Evolutionary conservation across 176 grass and related monocot genomes (phyloP).

Genomic region (Rhipidocladum racemiflorum): DNA sequence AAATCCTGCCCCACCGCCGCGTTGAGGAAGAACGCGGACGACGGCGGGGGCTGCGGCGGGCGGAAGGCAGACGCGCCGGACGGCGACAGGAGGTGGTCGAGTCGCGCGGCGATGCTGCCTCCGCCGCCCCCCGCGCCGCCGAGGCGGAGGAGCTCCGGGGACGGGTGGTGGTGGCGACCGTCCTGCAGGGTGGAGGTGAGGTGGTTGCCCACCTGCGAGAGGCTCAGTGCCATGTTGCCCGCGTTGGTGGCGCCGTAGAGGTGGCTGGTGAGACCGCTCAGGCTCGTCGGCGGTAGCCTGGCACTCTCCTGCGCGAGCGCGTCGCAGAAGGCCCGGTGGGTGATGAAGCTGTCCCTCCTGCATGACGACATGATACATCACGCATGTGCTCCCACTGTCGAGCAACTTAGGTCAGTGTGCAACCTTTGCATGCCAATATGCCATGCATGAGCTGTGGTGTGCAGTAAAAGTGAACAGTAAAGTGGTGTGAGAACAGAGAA

Average conservation of each 20-base stretch:
- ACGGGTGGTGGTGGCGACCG: slow-evolving; percentile 44
- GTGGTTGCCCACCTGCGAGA: slow-evolving; percentile 75
- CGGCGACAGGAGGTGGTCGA: slow-evolving; percentile 67
- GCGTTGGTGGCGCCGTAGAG: slow-evolving; percentile 61
- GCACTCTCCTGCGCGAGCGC: slow-evolving; percentile 85
- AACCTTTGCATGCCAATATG: slow-evolving; percentile 1
- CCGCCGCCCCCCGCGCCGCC: slow-evolving; percentile 10
- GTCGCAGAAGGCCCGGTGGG: slow-evolving; percentile 93
- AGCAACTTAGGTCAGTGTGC: slow-evolving; percentile 11
- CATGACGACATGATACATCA: background rate
- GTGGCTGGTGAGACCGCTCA: slow-evolving; percentile 59
- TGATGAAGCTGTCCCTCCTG: slow-evolving; percentile 99
- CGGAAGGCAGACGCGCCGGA: slow-evolving; percentile 60
- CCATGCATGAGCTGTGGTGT: background rate
- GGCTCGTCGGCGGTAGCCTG: slow-evolving; percentile 63
- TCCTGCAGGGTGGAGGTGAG: slow-evolving; percentile 56
- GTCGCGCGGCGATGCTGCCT: slow-evolving; percentile 43
- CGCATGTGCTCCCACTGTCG: background rate
- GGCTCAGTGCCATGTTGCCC: slow-evolving; percentile 66
- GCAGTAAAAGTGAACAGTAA: slow-evolving; percentile 37
- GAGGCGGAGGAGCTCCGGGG: slow-evolving; percentile 55
- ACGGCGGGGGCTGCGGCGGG: slow-evolving; percentile 36
- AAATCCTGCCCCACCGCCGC: slow-evolving; percentile 53
- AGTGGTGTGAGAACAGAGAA: slow-evolving; percentile 32
- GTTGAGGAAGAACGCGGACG: slow-evolving; percentile 45